Evolutionary conservation across 768 basidiomycete species (phyloP).

Genomic region (Calocera viscosa): DNA sequence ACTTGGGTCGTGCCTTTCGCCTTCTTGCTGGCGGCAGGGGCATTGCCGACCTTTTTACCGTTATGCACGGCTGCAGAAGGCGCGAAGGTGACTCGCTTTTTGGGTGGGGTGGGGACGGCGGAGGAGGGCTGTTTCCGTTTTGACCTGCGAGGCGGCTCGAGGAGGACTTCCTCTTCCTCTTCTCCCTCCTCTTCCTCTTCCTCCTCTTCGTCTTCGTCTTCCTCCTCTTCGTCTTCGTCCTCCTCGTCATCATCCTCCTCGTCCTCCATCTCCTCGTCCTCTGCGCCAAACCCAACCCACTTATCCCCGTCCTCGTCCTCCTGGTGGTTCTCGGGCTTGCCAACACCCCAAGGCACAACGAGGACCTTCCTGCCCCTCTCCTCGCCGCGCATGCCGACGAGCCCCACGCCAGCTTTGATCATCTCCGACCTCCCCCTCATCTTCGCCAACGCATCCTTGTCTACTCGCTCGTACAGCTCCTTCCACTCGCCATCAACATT

Average conservation of each 20-base stretch:
- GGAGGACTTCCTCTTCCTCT: too few species aligned
- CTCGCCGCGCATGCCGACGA: too few species aligned
- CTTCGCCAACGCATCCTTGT: too few species aligned
- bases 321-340: too few species aligned
- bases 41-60: constrained; percentile 30
- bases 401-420: too few species aligned
- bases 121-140: constrained; percentile 40
- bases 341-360: too few species aligned
- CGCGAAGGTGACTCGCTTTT: not conserved
- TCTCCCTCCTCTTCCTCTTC: constrained; percentile 28
- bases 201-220: constrained; percentile 16
- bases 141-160: constrained; percentile 25
- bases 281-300: constrained; percentile 11
- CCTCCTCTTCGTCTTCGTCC: constrained; percentile 35
- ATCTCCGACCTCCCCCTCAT: too few species aligned
- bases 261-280: constrained; percentile 30
- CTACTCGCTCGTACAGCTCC: too few species aligned
- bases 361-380: too few species aligned
- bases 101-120: constrained; percentile 24
- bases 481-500: too few species aligned
- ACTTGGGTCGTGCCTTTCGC: constrained; percentile 15
- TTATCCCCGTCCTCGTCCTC: too few species aligned
- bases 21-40: constrained; percentile 22
- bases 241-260: constrained; percentile 30
- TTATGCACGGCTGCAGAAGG: not conserved